Evolutionary conservation across 2,329 filamentous ascomycete genomes (phyloP), one percentile per base, ranked within the genome.

Genomic region (Pseudogymnoascus sp.): DNA sequence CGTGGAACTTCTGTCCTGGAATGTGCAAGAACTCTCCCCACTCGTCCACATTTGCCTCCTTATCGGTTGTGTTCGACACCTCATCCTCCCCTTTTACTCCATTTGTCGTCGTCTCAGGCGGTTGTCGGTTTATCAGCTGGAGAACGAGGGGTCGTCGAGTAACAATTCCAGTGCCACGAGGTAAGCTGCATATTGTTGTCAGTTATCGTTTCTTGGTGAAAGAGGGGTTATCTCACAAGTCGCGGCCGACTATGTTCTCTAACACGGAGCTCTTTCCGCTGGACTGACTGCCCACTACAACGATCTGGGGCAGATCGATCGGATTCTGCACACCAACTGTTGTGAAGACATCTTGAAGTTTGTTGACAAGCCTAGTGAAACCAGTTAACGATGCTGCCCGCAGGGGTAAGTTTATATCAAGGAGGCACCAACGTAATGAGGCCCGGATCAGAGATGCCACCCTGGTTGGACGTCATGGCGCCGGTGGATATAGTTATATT

Each of bases 11-110:
- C 78, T 97, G 91, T 70, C 93, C 95, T 18, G 95, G 93, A 67
- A 99, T 90, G 77, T 99, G 95, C 67, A 99, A 82, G 78, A 99
- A 99, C 81, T 99, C 95, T 81, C 93, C 95, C 91, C 96, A 99
- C 77, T 99, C 95, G 74, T 97, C 92, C 18, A 84, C 77, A 76
- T 99, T 99, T 72, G 93, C 91, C 69, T 92, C 89, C 76, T 90
- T 89, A 77, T 97, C 95, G 68, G 83, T 86, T 62, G 85, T 87
- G 64, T 81, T 80, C 64, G 85, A 78, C 69, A 91, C 73, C 65
- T 81, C 79, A 55, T 89, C 85, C 37, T 87, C 83, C 59, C 84
- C 82, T 67, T 85, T 83, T 64, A 87, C 83, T 62, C 92, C 91
- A 76, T 97, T 96, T 65, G 86, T 72, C 72, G 86, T 72, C 72